phyloP scores from a whole-genome alignment of 345 rosid genomes.

The Clarkia xantiana region DNA sequence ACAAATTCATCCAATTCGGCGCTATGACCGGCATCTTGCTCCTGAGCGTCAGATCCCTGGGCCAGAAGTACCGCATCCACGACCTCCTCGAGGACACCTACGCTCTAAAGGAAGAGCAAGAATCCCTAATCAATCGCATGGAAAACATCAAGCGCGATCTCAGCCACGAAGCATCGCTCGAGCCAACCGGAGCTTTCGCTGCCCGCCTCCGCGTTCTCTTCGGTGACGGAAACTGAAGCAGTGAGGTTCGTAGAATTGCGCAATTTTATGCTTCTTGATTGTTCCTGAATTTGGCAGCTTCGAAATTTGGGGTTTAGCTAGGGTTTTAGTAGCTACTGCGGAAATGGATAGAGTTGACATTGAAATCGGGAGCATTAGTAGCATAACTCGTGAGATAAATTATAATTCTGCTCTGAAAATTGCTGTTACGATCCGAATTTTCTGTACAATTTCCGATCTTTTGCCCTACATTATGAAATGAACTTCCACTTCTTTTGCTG shows the following conservation, averaged over 20 bases:
- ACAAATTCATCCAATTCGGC: conserved; percentile 59
- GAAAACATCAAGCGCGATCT: conserved; percentile 41
- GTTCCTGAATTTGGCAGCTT: no score
- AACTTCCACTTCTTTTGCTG: no score
- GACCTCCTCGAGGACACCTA: conserved; percentile 57
- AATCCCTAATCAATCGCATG: conserved; percentile 41
- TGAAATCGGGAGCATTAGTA: neutral
- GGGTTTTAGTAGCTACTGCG: neutral
- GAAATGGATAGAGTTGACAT: neutral
- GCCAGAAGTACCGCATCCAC: conserved; percentile 74
- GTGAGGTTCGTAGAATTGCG: neutral
- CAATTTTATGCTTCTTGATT: neutral
- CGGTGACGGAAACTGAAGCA: conserved; percentile 25
- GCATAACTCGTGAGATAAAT: neutral
- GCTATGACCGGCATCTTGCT: conserved; percentile 73
- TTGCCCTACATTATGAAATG: no score
- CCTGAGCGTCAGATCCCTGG: conserved; percentile 63
- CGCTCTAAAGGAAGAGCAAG: conserved; percentile 48
- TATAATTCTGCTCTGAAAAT: neutral
- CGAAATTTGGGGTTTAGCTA: neutral
- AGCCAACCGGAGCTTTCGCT: conserved; percentile 56
- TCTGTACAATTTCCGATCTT: no score
- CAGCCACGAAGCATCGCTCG: conserved; percentile 62
- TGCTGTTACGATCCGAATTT: no score
- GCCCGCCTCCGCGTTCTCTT: conserved; percentile 65